Evolutionary conservation across 768 basidiomycete genomes (phyloP).

Genomic region (Leccinellum luteum): DNA sequence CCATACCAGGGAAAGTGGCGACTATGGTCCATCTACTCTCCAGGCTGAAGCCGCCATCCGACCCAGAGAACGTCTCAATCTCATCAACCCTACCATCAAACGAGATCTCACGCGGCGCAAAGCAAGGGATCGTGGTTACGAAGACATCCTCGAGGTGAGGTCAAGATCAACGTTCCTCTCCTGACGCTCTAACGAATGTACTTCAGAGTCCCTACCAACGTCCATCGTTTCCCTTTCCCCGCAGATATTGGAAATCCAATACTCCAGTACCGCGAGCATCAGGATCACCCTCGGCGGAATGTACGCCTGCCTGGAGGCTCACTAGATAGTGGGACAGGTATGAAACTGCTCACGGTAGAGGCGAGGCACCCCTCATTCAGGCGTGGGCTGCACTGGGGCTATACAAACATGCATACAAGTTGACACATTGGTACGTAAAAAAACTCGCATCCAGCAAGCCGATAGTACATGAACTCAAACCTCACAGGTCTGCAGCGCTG

Average conservation of each 20-base stretch:
- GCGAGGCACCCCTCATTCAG: too few relatives aligned
- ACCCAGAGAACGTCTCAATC: constrained; percentile 62
- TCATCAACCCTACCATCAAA: constrained; percentile 54
- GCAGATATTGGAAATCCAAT: constrained; percentile 66
- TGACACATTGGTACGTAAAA: background rate
- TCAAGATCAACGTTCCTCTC: background rate
- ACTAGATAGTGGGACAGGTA: too few relatives aligned
- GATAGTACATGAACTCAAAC: background rate
- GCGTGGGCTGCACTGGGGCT: too few relatives aligned
- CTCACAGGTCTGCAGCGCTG: background rate
- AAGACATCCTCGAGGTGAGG: constrained; percentile 80
- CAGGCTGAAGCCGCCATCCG: constrained; percentile 49
- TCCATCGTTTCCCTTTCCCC: constrained; percentile 51
- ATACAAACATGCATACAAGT: background rate
- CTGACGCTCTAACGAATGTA: constrained; percentile 2
- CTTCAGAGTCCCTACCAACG: constrained; percentile 70
- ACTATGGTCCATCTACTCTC: constrained; percentile 36
- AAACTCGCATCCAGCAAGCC: background rate
- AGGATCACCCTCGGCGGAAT: constrained; percentile 31
- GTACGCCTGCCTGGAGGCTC: too few relatives aligned
- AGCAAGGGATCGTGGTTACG: constrained; percentile 79
- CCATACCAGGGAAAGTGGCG: constrained; percentile 45
- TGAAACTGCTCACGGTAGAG: too few relatives aligned
- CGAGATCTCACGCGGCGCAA: constrained; percentile 62
- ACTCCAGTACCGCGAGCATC: constrained; percentile 35